phyloP scores from a whole-genome alignment of 106 monocot genomes.

The Dioscorea zingiberensis region DNA sequence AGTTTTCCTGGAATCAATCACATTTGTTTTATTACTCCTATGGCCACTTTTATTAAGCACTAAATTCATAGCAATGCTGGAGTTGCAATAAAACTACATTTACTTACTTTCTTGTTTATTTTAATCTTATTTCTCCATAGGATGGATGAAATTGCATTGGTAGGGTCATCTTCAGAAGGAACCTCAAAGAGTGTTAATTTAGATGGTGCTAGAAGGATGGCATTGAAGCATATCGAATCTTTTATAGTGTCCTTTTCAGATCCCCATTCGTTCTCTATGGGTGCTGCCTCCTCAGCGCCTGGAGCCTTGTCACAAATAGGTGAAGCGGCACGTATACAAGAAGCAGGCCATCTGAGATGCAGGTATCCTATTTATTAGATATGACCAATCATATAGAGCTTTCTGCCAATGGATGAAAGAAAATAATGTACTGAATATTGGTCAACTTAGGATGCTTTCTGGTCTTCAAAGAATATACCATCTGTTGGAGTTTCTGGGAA shows the following conservation, averaged over 20 bases:
- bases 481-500: too few relatives aligned
- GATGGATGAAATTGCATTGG: constrained; percentile 76
- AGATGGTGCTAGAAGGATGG: constrained; percentile 85
- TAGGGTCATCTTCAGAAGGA: constrained; percentile 73
- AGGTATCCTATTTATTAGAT: constrained; percentile 33
- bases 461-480: too few relatives aligned
- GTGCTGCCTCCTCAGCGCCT: constrained; percentile 61
- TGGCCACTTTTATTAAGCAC: too few relatives aligned
- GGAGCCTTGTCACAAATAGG: constrained; percentile 57
- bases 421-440: too few relatives aligned
- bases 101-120: not conserved
- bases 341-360: constrained; percentile 98
- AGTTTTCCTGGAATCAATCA: too few relatives aligned
- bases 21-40: too few relatives aligned
- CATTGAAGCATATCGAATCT: constrained; percentile 84
- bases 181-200: constrained; percentile 68
- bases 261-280: constrained; percentile 61
- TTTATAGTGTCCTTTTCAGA: constrained; percentile 76
- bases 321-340: constrained; percentile 82
- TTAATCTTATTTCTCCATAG: constrained; percentile 19
- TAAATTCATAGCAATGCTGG: too few relatives aligned
- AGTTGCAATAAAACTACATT: too few relatives aligned
- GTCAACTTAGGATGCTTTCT: too few relatives aligned
- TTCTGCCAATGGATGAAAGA: too few relatives aligned
- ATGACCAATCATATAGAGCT: too few relatives aligned